Evolutionary conservation across 805 yeast species (phyloP).

Genomic region (Saccharomyces jurei): DNA sequence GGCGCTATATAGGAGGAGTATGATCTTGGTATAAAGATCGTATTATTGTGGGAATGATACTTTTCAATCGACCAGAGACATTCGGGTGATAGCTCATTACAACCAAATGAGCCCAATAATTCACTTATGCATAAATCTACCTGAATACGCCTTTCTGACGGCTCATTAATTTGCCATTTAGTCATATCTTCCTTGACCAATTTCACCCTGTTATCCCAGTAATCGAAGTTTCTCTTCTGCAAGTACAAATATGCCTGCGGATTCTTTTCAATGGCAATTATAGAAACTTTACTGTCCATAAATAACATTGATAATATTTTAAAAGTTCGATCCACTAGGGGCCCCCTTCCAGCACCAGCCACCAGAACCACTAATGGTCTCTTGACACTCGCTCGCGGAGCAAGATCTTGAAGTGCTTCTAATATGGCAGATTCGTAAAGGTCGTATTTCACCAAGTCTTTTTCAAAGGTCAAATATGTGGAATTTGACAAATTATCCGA

Average conservation of each 20-base stretch:
- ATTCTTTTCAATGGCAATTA: slow-evolving; percentile 68
- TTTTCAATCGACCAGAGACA: slow-evolving; percentile 44
- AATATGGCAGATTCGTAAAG: slow-evolving; percentile 58
- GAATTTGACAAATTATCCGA: slow-evolving; percentile 45
- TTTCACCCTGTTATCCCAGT: slow-evolving; percentile 47
- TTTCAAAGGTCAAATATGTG: slow-evolving; percentile 64
- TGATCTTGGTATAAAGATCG: slow-evolving; percentile 54
- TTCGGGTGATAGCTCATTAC: slow-evolving; percentile 86
- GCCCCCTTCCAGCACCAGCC: slow-evolving; percentile 88
- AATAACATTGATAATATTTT: slow-evolving; percentile 33
- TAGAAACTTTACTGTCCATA: slow-evolving; percentile 17
- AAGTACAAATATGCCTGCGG: slow-evolving; percentile 48
- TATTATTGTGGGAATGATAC: slow-evolving; percentile 33
- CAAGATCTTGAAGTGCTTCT: slow-evolving; percentile 40
- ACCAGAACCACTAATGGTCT: slow-evolving; percentile 40
- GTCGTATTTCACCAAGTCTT: slow-evolving; percentile 60
- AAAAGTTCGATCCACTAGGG: slow-evolving; percentile 51
- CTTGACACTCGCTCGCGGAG: slow-evolving; percentile 10
- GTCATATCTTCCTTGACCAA: slow-evolving; percentile 56
- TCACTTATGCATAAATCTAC: slow-evolving; percentile 69
- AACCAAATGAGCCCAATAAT: slow-evolving; percentile 83
- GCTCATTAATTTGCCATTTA: slow-evolving; percentile 29
- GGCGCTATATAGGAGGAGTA: slow-evolving; percentile 62
- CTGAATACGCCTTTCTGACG: slow-evolving; percentile 23
- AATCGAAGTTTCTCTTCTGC: slow-evolving; percentile 38